Evolutionary conservation across 2,329 filamentous ascomycete species (phyloP), one percentile per base, ranked within the genome.

Genomic region (Colletotrichum aenigma): DNA sequence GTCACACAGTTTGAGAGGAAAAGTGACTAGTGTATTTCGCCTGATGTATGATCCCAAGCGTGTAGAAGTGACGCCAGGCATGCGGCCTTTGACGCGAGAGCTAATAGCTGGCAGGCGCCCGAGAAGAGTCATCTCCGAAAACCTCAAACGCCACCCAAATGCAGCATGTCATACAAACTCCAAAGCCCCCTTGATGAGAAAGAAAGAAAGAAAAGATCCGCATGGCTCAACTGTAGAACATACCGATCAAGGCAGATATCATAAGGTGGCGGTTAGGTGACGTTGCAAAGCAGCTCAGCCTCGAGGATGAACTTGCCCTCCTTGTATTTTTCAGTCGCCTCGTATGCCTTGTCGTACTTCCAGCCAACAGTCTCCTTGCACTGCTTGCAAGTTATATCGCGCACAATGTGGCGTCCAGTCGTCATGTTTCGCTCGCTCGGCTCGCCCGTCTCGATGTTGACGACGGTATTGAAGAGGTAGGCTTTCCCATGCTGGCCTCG

Each of bases 291-390:
- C 78, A 98, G 86, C 87, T 98, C 96, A 36, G 94, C 95, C 88
- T 98, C 96, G 73, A 99, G 89, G 76, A 99, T 99, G 84, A 94
- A 98, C 87, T 98, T 99, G 71, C 96, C 96, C 89, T 99, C 97
- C 88, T 99, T 99, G 87, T 99, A 99, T 87, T 98, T 98, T 90
- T 99, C 96, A 78, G 90, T 93, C 38, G 88, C 86, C 87, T 99
- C 97, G 84, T 94, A 98, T 2, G 97, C 97, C 87, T 97, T 98
- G 86, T 99, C 97, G 84, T 99, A 99, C 85, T 98, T 98, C 97
- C 97, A 99, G 43, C 97, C 97, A 69, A 99, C 97, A 34, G 94
- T 94, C 84, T 96, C 94, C 83, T 94, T 94, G 90, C 97, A 99
- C 85, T 98, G 95, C 74, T 94, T 91, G 88, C 97, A 99, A 74